Evolutionary conservation across 2,329 filamentous ascomycete species (phyloP).

Genomic region (Boeremia lycopersici): DNA sequence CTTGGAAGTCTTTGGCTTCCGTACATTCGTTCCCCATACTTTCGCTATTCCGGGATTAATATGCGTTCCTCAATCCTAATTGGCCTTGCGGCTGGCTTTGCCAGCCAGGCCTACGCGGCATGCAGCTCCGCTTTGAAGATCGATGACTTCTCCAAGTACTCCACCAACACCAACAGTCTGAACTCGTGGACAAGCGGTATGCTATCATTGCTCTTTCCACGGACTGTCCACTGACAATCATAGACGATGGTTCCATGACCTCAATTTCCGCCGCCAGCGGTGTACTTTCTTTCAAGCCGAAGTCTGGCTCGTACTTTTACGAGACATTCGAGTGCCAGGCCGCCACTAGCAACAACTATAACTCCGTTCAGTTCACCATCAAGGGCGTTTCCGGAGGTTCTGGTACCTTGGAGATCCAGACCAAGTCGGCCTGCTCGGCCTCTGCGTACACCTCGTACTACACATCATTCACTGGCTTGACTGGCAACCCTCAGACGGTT

Average conservation of each 20-base stretch:
- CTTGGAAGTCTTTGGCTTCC: slow-evolving; percentile 43
- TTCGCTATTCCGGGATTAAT: slow-evolving; percentile 32
- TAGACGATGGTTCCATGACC: slow-evolving; percentile 59
- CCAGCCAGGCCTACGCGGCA: slow-evolving; percentile 38
- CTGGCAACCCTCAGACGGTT: slow-evolving; percentile 57
- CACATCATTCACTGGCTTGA: slow-evolving; percentile 54
- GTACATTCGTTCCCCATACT: slow-evolving; percentile 46
- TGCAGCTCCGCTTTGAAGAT: slow-evolving; percentile 46
- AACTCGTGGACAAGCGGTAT: slow-evolving; percentile 46
- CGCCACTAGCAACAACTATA: slow-evolving; percentile 55
- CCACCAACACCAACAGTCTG: slow-evolving; percentile 45
- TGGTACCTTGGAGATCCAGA: slow-evolving; percentile 56
- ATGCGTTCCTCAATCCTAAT: slow-evolving; percentile 42
- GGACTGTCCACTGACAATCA: background rate
- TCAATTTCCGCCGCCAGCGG: slow-evolving; percentile 51
- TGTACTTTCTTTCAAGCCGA: slow-evolving; percentile 59
- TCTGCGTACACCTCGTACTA: slow-evolving; percentile 53
- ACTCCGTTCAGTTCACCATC: slow-evolving; percentile 55
- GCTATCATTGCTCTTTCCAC: background rate
- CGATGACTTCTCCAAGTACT: slow-evolving; percentile 48
- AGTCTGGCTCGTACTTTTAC: slow-evolving; percentile 59
- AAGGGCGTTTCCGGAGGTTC: slow-evolving; percentile 53
- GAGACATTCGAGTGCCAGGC: slow-evolving; percentile 58
- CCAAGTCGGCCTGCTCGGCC: slow-evolving; percentile 52
- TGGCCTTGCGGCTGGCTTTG: slow-evolving; percentile 41